Evolutionary conservation across 768 basidiomycete genomes (phyloP), one percentile per base, ranked within the genome.

Genomic region (Termitomyces sp.): DNA sequence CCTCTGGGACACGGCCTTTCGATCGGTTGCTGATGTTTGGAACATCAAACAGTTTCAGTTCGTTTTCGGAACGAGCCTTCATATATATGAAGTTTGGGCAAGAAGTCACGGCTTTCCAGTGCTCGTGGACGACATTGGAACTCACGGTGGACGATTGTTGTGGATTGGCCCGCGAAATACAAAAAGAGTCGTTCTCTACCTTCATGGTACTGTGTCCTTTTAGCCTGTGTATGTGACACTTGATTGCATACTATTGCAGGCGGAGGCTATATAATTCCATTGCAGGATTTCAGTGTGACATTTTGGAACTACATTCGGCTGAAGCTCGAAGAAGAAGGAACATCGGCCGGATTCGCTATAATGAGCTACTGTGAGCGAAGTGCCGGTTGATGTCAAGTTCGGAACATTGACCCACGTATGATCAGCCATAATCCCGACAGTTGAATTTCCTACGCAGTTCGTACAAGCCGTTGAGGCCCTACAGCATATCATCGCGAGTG

Each of bases 161-260:
- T 78, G 77, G 77, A 64, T 77, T 47, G 72, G 73, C 14, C 63
- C 65, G 17, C 72, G 69, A 53, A 65, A 69, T 31, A 69, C 68
- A 0, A 74, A 73, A 5, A 64, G 69, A 17, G 72, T 78, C 1
- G 50, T 77, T 4, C 52, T 76, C 3, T 76, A 71, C 51, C 40
- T 71, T 15, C 76, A 76, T 60, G 76, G 76, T 70, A 57, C 5
- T 15, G 20, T n/a, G 20, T n/a, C n/a, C 10, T 25, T 46, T 20
- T 6, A 3, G 60, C 4, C 29, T n/a, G 17, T 25, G 31, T 12
- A 20, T 32, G 36, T 29, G 25, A 32, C 10, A 31, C 40, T 50
- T 4, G 54, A 25, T 37, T 25, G 37, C 9, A 3, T 25, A 20
- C 5, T 49, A 10, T 31, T 31, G 9, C 45, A 76, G 74, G 74